phyloP scores from a whole-genome alignment of 2,329 filamentous ascomycete species.

The Penicillium sp. region DNA sequence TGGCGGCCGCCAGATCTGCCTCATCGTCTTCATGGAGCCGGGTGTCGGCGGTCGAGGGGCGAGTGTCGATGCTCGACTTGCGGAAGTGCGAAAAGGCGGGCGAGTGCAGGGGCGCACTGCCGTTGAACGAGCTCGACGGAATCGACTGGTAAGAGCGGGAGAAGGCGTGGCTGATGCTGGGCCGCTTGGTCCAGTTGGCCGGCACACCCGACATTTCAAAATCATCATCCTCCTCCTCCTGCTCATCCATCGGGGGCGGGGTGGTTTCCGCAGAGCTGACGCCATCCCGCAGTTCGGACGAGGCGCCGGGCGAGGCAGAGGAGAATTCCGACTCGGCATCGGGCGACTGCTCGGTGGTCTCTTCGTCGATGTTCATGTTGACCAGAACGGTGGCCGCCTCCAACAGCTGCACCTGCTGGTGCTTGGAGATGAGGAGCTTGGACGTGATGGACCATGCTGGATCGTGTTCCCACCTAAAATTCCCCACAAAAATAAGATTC shows the following conservation, averaged over 20 bases:
- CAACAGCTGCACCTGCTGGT: conserved; percentile 95
- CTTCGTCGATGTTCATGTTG: conserved; percentile 69
- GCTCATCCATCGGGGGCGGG: conserved; percentile 72
- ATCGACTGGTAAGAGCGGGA: conserved; percentile 78
- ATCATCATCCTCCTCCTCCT: conserved; percentile 35
- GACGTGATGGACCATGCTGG: conserved; percentile 96
- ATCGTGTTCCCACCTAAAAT: conserved; percentile 92
- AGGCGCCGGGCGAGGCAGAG: conserved; percentile 73
- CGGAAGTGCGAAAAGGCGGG: conserved; percentile 55
- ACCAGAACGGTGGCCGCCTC: conserved; percentile 96
- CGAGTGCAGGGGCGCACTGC: conserved; percentile 46
- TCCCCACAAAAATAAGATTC: conserved; percentile 24
- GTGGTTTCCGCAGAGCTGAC: conserved; percentile 88
- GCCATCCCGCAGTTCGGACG: conserved; percentile 66
- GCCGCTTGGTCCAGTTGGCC: conserved; percentile 51
- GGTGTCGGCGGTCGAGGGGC: conserved; percentile 72
- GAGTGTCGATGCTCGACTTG: conserved; percentile 67
- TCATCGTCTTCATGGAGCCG: conserved; percentile 74
- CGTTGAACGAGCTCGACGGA: conserved; percentile 52
- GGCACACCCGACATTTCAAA: conserved; percentile 45
- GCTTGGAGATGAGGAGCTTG: conserved; percentile 97
- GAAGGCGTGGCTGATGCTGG: conserved; percentile 49
- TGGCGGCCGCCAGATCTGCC: conserved; percentile 79
- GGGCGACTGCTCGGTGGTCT: conserved; percentile 58
- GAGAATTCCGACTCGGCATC: conserved; percentile 72